Evolutionary conservation across 2,329 filamentous ascomycete genomes (phyloP).

Genomic region (Exophiala oligosperma): DNA sequence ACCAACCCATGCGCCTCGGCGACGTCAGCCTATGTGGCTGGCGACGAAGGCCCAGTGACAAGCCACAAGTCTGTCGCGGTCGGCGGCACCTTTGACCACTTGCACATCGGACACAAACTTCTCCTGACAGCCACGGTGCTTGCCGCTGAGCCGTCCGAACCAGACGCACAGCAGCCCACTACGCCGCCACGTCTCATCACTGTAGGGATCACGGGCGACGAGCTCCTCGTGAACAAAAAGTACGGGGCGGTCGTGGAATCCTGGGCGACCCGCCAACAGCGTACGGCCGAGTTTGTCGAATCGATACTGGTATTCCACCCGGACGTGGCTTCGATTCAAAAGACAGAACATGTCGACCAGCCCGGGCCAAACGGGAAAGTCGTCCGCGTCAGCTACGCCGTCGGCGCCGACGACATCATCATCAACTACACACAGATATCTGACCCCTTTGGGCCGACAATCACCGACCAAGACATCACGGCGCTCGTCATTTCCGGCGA

Average conservation of each 20-base stretch:
- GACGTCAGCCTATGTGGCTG: background rate
- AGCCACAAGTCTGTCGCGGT: slow-evolving; percentile 69
- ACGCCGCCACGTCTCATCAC: slow-evolving; percentile 52
- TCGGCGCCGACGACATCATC: slow-evolving; percentile 54
- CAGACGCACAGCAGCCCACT: slow-evolving; percentile 41
- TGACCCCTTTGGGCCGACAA: slow-evolving; percentile 87
- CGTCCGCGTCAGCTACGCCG: slow-evolving; percentile 34
- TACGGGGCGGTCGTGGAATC: slow-evolving; percentile 76
- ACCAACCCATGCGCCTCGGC: background rate
- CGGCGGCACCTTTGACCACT: slow-evolving; percentile 93
- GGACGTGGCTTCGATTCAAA: slow-evolving; percentile 37
- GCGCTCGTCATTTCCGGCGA: slow-evolving; percentile 85
- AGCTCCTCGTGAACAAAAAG: slow-evolving; percentile 84
- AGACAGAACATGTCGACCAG: slow-evolving; percentile 35
- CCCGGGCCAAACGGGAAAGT: slow-evolving; percentile 42
- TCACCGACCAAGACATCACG: slow-evolving; percentile 74
- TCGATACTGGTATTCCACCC: slow-evolving; percentile 61
- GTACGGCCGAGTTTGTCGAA: slow-evolving; percentile 69
- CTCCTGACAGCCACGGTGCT: slow-evolving; percentile 84
- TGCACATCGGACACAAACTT: slow-evolving; percentile 95
- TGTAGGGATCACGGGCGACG: slow-evolving; percentile 85
- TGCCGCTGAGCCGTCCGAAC: slow-evolving; percentile 54
- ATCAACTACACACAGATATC: slow-evolving; percentile 82
- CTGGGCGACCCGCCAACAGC: slow-evolving; percentile 72
- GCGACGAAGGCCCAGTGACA: slow-evolving; percentile 15